phyloP scores from a whole-genome alignment of 2,329 filamentous ascomycete genomes.

The Trichoderma sp. region DNA sequence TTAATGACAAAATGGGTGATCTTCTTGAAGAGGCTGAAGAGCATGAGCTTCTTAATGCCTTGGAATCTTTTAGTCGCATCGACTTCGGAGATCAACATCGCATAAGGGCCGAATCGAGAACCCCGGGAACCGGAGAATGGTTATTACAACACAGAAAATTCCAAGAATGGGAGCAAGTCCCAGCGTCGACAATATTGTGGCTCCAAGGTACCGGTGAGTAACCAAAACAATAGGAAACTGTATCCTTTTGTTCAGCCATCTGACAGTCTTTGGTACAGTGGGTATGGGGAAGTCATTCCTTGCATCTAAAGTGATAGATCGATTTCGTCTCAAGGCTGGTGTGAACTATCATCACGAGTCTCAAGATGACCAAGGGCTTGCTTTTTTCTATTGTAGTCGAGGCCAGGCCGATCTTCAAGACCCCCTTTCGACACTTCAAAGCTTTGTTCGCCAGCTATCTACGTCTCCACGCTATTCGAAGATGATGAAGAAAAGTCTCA shows the following conservation, averaged over 20 bases:
- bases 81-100: slow-evolving; percentile 6
- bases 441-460: slow-evolving; percentile 7
- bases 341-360: neutral
- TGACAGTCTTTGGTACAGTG: neutral
- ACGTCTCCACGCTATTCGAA: neutral
- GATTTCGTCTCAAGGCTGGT: neutral
- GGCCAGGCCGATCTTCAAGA: neutral
- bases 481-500: neutral
- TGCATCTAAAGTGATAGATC: neutral
- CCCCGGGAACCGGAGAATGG: neutral
- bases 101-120: neutral
- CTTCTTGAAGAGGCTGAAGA: neutral
- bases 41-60: neutral
- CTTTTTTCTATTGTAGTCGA: slow-evolving; percentile 4
- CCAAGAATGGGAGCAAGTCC: neutral
- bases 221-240: neutral
- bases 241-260: neutral
- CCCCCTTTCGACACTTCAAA: neutral
- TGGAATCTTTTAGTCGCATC: neutral
- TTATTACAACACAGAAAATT: neutral
- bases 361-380: neutral
- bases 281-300: slow-evolving; percentile 8
- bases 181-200: neutral
- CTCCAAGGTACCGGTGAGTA: neutral
- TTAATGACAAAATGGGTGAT: neutral